Evolutionary conservation across 169 alveolate genomes (phyloP), one percentile per base, ranked within the genome.

Genomic region (Cyclospora cayetanensis): DNA sequence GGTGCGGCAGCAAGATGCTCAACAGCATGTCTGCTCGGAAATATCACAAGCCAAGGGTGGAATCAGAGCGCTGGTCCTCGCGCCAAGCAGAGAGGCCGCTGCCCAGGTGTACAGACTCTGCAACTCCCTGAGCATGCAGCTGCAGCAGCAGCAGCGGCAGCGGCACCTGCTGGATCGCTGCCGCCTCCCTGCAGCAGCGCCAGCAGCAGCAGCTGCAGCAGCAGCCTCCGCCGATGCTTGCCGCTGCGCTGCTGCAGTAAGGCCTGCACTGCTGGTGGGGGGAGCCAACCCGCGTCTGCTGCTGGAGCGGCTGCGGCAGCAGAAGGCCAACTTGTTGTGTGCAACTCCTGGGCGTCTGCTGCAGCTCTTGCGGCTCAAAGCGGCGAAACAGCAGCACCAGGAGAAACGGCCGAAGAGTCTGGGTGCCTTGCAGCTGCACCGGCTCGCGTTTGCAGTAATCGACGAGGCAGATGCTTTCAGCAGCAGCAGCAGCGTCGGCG

Each of bases 61-160:
- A 5, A 52, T 72, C 41, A 37, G 46, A 80, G 70, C 35, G 43
- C 77, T 90, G 31, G 50, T 90, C 37, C 42, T 90, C 41, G 93
- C 89, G 20, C 93, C 93, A 20, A 63, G 82, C 31, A 27, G 93
- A 11, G 93, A 90, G 29, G 70, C 74, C 18, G 93, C 90, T 31
- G 93, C 93, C 3, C 93, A 90, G 63, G 65, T 90, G 31, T 46
- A 43, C 79, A 31, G 46, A 29, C 90, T 90, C 3, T 68, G 85
- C 70, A 25, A 76, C 39, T 15, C 35, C 41, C 66, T 88, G 37
- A 66, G 76, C 37, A 12, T n/a, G 86, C 35, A 60, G 74, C 15
- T 25, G 25, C 74, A 60, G 74, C 74, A 60, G 74, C 20, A 15
- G 27, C 35, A 34, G 35, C 60, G 5, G 52, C 43, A 12, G 34